Evolutionary conservation across 140 eudicot species (phyloP), one percentile per base, ranked within the genome.

Genomic region (Cichorium intybus): DNA sequence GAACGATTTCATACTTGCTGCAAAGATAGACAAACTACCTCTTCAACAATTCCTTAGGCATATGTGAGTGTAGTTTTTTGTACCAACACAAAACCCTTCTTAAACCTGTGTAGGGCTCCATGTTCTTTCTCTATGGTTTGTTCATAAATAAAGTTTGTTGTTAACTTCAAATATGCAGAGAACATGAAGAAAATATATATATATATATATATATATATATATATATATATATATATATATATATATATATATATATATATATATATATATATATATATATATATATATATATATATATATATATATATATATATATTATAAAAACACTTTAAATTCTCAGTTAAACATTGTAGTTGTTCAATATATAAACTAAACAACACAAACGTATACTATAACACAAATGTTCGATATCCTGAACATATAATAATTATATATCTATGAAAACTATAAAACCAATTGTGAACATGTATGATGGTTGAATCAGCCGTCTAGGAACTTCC

Each of bases 1-100:
- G 72, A 86, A 86, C 66, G 95, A 86, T 68, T 86, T 86, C 65
- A 82, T 86, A 64, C 86, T 86, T 47, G 95, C 95, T 59, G 82
- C 95, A 11, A 86, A 86, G 84, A 82, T 86, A 22, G 58, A 47
- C 48, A 62, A 65, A 49, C 79, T 86, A 43, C 49, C 49, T 15
- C 49, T 43, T 43, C 49, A 43, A 43, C 49, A 43, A 0, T 43
- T 43, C n/a, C 49, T 43, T 43, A 43, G 49, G 49, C 18, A 43
- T 43, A 43, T 43, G 20, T 43, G 49, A 43, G 18, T 43, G 49
- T 43, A 37, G 35, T 1, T 37, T 37, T n/a, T 10, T 11, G 49
- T 15, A 15, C 5, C 0, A 15, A 41, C 3, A 14, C 48, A 41
- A 27, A 27, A 43, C n/a, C 46, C 17, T 2, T 12, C 20, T 14